Percentiles rank a stretch among this genome's conserved stretches.
Conservation (phyloP, 179 eudicot species). For the Silene coronaria region DNA sequence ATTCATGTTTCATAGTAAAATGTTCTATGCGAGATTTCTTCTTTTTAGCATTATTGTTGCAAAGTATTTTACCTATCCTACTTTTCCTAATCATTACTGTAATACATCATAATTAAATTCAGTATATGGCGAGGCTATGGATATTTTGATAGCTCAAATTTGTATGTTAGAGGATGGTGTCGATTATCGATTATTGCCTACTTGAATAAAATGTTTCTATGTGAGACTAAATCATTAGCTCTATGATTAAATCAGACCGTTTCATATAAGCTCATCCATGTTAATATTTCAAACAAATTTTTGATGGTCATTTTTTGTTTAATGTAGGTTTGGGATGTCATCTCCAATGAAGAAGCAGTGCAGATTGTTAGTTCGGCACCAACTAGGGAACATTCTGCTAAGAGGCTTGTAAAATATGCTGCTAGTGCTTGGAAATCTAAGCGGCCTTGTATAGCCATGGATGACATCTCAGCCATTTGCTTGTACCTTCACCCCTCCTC, state of each 20-base stretch:
- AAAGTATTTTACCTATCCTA: no score
- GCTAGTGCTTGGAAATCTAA: constrained; percentile 61
- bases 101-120: no score
- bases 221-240: background rate
- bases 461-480: constrained; percentile 79
- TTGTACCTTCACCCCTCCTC: constrained; percentile 49
- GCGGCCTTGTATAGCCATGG: constrained; percentile 50
- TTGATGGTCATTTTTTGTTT: background rate
- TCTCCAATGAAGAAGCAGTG: constrained; percentile 75
- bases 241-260: background rate
- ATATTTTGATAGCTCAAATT: background rate
- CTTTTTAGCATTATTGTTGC: no score
- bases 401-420: constrained; percentile 62
- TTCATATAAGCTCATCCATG: no score
- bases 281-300: no score
- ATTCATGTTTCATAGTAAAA: no score
- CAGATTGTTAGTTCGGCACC: constrained; percentile 55
- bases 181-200: background rate
- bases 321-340: constrained; percentile 77
- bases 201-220: background rate
- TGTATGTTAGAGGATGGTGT: background rate
- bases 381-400: constrained; percentile 54
- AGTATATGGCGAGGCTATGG: background rate
- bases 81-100: no score
- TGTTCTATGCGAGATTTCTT: no score